Evolutionary conservation across 1,284 basidiomycete species (phyloP).

Genomic region (Sparassis latifolia): DNA sequence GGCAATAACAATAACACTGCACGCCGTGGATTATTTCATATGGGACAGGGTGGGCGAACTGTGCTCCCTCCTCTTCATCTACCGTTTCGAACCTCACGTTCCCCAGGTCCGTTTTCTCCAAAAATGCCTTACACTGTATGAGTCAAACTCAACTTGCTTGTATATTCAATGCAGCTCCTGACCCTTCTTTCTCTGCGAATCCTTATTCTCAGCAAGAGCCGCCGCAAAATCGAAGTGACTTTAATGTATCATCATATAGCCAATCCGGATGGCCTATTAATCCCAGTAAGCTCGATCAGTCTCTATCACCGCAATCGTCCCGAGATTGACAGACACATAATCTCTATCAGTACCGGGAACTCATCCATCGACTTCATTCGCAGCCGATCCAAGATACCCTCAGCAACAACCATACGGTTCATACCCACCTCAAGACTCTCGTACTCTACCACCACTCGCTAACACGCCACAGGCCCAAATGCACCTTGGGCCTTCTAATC

Average conservation of each 20-base stretch:
- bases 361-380: conserved; percentile 20
- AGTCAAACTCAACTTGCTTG: conserved; percentile 19
- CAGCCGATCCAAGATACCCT: conserved; percentile 46
- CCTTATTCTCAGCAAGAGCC: conserved; percentile 58
- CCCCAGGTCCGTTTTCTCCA: conserved; percentile 73
- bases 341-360: conserved; percentile 15
- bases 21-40: conserved; percentile 43
- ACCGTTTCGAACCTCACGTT: conserved; percentile 78
- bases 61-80: conserved; percentile 79
- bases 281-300: conserved; percentile 33
- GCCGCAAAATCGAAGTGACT: conserved; percentile 50
- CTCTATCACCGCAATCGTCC: conserved; percentile 13
- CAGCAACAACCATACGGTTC: conserved; percentile 39
- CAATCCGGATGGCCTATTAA: conserved; percentile 40
- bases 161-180: conserved; percentile 22
- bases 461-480: conserved; percentile 28
- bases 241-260: conserved; percentile 42
- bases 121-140: conserved; percentile 20
- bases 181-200: conserved; percentile 38
- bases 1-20: conserved; percentile 19
- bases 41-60: conserved; percentile 80
- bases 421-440: conserved; percentile 40
- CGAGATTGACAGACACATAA: conserved; percentile 11
- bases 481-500: conserved; percentile 17
- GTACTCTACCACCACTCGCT: conserved; percentile 41